phyloP scores from a whole-genome alignment of 139 green algal genomes.

The Chlorella sorokiniana region DNA sequence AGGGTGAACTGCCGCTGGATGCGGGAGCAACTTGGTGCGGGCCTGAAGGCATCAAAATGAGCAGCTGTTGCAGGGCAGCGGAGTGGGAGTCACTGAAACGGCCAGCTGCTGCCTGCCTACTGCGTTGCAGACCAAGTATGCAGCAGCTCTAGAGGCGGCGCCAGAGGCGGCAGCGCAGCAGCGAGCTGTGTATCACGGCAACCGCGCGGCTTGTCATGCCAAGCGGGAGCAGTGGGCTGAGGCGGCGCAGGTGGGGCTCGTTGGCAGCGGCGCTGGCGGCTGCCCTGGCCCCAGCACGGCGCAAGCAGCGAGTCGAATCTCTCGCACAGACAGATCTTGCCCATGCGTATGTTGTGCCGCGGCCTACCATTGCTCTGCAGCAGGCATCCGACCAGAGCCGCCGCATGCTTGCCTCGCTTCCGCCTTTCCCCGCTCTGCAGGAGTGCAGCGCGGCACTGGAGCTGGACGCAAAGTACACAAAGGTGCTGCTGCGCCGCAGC shows the following conservation, averaged over 20 bases:
- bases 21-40: no score
- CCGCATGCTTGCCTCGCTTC: background rate
- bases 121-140: slow-evolving; percentile 53
- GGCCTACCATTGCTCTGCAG: no score
- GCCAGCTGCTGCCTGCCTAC: background rate
- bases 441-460: slow-evolving; percentile 63
- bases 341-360: background rate
- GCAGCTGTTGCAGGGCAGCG: no score
- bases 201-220: slow-evolving; percentile 74
- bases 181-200: slow-evolving; percentile 74
- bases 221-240: slow-evolving; percentile 56
- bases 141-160: slow-evolving; percentile 56
- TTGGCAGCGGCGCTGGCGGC: background rate
- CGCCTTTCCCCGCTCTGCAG: background rate
- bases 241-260: slow-evolving; percentile 32
- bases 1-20: background rate
- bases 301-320: background rate
- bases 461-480: slow-evolving; percentile 67
- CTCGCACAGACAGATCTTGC: background rate
- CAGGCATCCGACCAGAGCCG: no score
- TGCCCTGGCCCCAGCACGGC: background rate
- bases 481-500: slow-evolving; percentile 78
- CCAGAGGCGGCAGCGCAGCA: slow-evolving; percentile 40
- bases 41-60: no score
- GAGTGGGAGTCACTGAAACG: background rate